These are phyloP conservation scores for Laguncularia racemosa DNA, from an alignment of 345 rosid genomes.

Conservation along the genomic window DNA sequence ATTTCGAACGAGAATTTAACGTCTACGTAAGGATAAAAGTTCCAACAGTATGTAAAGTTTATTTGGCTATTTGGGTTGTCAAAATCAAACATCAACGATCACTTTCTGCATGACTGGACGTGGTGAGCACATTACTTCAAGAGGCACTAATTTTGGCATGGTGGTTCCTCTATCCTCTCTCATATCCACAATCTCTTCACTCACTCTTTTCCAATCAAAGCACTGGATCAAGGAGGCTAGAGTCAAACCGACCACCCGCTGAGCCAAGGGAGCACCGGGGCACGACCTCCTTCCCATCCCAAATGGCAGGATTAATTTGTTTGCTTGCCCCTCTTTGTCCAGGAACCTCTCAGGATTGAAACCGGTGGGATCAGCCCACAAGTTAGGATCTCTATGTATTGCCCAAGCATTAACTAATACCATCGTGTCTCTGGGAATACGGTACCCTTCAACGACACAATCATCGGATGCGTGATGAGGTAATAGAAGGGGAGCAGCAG, in stretches of 20 bases:
- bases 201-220: conserved; percentile 41
- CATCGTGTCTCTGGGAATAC: conserved; percentile 33
- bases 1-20: no score
- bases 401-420: conserved; percentile 44
- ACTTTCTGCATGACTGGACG: conserved; percentile 14
- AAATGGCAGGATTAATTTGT: conserved; percentile 27
- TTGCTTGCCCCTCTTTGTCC: conserved; percentile 9
- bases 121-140: conserved; percentile 34
- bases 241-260: conserved; percentile 22
- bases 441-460: conserved; percentile 31
- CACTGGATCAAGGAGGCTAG: conserved; percentile 42
- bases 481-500: conserved; percentile 27
- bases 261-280: conserved; percentile 37
- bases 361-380: conserved; percentile 33
- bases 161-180: conserved; percentile 23
- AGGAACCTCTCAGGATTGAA: conserved; percentile 50
- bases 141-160: conserved; percentile 32
- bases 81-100: not conserved
- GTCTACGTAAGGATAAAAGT: no score
- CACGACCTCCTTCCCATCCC: conserved; percentile 50
- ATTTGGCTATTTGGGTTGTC: no score
- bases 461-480: conserved; percentile 31
- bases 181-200: conserved; percentile 28
- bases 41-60: no score
- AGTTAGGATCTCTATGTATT: conserved; percentile 34